A percentile compares a stretch with the other conserved stretches of the same genome.
phyloP scores from a whole-genome alignment of 768 basidiomycete species.

The Ramaria sp. region DNA sequence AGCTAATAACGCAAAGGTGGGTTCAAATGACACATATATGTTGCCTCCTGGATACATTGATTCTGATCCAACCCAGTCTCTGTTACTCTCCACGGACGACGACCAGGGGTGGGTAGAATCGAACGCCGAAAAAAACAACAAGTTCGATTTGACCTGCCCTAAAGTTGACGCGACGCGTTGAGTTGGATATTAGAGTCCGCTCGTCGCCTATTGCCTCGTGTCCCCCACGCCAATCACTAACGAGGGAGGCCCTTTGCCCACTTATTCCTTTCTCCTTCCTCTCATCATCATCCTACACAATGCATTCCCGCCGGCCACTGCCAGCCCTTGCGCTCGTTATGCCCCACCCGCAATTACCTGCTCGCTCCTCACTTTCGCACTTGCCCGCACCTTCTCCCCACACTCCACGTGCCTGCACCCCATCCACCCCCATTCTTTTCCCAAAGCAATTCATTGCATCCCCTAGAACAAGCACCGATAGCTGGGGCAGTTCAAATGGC shows the following conservation, averaged over 20 bases:
- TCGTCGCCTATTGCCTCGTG: not conserved
- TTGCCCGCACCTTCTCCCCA: conserved; percentile 11
- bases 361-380: conserved; percentile 34
- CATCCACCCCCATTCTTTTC: conserved; percentile 42
- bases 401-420: conserved; percentile 43
- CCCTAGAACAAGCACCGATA: conserved; percentile 65
- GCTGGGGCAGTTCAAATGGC: conserved; percentile 74
- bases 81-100: too few relatives aligned
- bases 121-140: too few relatives aligned
- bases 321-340: conserved; percentile 50
- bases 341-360: conserved; percentile 45
- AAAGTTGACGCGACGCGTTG: not conserved
- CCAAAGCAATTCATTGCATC: conserved; percentile 31
- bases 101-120: too few relatives aligned
- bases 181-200: not conserved
- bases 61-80: too few relatives aligned
- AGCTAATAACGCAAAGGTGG: too few relatives aligned
- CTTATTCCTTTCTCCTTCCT: not conserved
- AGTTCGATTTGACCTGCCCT: not conserved
- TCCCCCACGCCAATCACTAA: not conserved
- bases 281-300: not conserved
- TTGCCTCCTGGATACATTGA: too few relatives aligned
- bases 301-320: conserved; percentile 5
- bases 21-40: too few relatives aligned
- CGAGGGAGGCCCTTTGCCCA: not conserved